A percentile compares a stretch with the other conserved stretches of the same genome.
These are phyloP conservation scores for Bipolaris victoriae DNA, from an alignment of 2,329 filamentous ascomycete genomes.

Conservation along the genomic window DNA sequence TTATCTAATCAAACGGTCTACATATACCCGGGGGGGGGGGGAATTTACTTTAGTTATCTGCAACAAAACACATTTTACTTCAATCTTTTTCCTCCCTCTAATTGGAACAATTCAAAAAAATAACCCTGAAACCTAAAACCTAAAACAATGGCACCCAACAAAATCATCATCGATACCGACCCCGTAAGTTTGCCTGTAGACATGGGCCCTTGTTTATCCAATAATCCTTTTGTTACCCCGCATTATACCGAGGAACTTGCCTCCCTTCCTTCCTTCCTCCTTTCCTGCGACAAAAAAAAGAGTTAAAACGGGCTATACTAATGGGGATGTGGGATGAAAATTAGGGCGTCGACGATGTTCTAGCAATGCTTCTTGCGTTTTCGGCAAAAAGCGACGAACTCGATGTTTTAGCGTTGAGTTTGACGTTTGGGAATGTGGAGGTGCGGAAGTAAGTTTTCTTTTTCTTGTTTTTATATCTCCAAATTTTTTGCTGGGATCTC, in stretches of 20 bases:
- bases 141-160: constrained; percentile 49
- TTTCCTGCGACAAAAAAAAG: no score
- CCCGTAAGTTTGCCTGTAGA: constrained; percentile 63
- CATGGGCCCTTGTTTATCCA: no score
- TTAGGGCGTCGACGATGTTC: constrained; percentile 83
- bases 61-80: background rate
- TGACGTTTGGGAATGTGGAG: constrained; percentile 94
- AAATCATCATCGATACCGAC: constrained; percentile 96
- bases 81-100: no score
- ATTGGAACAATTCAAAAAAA: background rate
- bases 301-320: no score
- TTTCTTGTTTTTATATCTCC: no score
- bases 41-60: no score
- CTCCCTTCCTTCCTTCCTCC: no score
- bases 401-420: constrained; percentile 81
- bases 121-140: no score
- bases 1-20: constrained; percentile 31
- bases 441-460: constrained; percentile 70
- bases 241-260: no score
- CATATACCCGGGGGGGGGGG: background rate
- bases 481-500: no score
- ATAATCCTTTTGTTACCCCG: no score
- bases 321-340: no score
- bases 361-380: constrained; percentile 86
- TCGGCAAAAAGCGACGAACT: constrained; percentile 82